Evolutionary conservation across 2,329 filamentous ascomycete species (phyloP), one percentile per base, ranked within the genome.

Genomic region (Penicillium sp.): DNA sequence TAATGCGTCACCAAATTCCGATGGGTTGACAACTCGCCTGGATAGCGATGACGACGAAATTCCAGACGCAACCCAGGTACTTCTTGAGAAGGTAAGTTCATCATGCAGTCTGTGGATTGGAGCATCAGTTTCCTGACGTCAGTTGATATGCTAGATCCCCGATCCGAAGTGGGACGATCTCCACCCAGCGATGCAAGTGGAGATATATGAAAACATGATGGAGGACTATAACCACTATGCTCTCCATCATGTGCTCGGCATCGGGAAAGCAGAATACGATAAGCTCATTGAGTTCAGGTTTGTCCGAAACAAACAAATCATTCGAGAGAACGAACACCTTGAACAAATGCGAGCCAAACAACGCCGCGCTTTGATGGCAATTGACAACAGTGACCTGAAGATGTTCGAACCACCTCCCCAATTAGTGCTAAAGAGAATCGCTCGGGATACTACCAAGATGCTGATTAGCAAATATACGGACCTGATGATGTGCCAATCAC

Each of bases 331-430:
- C 40, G 16, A 21, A 14, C 42, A 57, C 7, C 49, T 77, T 39
- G 43, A 55, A 24, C 48, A 60, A n/a, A 76, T 76, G 74, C 61
- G 68, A 45, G 54, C 31, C 8, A 71, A 69, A 43, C 74, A 76
- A 52, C 59, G 73, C 29, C 57, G 45, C 1, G 62, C 56, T 8
- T 59, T 76, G 18, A 52, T 75, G 55, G 56, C 51, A 10, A 60
- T 71, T 5, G 73, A 76, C 45, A 69, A 75, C 45, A 70, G 65
- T 34, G 52, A 60, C 32, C 38, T 66, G 47, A 61, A 57, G 31
- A 48, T 49, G 18, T 61, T 63, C 22, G 48, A 47, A 8, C 63
- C 65, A n/a, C 67, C 67, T 4, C 60, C 59, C 22, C 65, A 68
- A 43, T 53, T 70, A 5, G 62, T 71, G 14, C 67, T 72, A 27